Evolutionary conservation across 1,139 yeast genomes (phyloP), one percentile per base, ranked within the genome.

Genomic region (Suhomyces atakaporum): DNA sequence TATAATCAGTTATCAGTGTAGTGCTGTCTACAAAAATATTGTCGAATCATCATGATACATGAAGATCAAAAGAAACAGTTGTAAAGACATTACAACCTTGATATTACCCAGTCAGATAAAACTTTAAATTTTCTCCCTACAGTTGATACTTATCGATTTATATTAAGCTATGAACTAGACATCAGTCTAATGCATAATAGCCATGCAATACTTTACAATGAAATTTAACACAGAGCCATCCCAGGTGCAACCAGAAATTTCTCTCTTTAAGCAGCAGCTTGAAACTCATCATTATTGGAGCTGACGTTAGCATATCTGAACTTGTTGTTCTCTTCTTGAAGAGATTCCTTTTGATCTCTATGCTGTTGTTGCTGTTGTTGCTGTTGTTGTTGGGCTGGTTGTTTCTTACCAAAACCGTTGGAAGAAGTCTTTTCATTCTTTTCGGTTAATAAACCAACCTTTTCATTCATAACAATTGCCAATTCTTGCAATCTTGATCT

Each of bases 401-500:
- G 64, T 53, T 67, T 70, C 56, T 68, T 68, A 42, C 73, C 69
- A 54, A 77, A 80, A 35, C 90, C 90, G 51, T 87, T 85, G 33
- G 86, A 77, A 42, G 87, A 83, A 36, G 88, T 77, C 63, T 88
- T 81, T 64, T 87, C 96, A 57, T 87, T 87, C 71, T 87, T 81
- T 61, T 88, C 96, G 36, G 85, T 77, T 49, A 88, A 75, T 56
- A 83, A 80, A 43, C 78, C 79, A 34, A 86, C 87, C 74, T 87
- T 89, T 52, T 92, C 97, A 50, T 90, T 85, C 69, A 94, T 75
- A 36, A 84, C 79, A 49, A 88, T 75, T 15, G 97, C 95, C 58
- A 90, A 78, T 58, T 84, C 90, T 73, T 92, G 97, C 62, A 92
- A 75, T 60, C 82, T 84, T 43, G 94, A 75, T 54, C 89, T 77